A percentile compares a stretch with the other conserved stretches of the same genome.
Conservation (phyloP, 768 basidiomycete genomes). For the Lentinula aciculospora region DNA sequence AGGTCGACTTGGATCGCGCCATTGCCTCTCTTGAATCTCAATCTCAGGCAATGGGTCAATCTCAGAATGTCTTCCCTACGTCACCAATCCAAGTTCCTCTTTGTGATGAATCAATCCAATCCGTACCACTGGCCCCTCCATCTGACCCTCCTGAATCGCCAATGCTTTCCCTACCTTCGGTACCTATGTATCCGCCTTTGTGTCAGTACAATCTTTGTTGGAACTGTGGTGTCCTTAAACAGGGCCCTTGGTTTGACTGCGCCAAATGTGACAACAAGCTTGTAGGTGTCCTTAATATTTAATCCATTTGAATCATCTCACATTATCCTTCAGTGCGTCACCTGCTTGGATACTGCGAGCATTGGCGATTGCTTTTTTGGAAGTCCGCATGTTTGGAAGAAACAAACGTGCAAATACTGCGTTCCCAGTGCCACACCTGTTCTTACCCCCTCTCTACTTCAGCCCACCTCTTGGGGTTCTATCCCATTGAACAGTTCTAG, state of each 20-base stretch:
- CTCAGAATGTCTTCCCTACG: background rate
- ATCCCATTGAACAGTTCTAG: conserved; percentile 1
- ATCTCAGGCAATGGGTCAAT: too few species aligned
- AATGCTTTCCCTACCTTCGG: conserved; percentile 9
- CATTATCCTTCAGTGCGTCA: conserved; percentile 22
- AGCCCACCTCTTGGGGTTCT: background rate
- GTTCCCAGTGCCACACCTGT: conserved; percentile 9
- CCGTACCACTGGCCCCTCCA: background rate
- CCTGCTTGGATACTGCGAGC: conserved; percentile 19
- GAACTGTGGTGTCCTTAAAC: conserved; percentile 25
- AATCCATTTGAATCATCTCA: conserved; percentile 9
- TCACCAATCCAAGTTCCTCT: background rate
- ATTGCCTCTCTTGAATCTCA: conserved; percentile 19
- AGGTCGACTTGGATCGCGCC: conserved; percentile 44
- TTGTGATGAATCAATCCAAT: background rate
- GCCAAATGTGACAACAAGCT: conserved; percentile 28
- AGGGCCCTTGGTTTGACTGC: conserved; percentile 29
- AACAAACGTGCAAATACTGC: conserved; percentile 14
- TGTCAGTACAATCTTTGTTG: conserved; percentile 25
- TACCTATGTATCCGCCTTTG: conserved; percentile 13
- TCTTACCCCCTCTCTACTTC: conserved; percentile 8
- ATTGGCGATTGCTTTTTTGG: conserved; percentile 17
- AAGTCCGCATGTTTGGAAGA: conserved; percentile 24
- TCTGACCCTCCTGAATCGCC: background rate
- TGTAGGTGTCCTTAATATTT: conserved; percentile 19